A percentile compares a stretch with the other conserved stretches of the same genome.
Evolutionary conservation across 2,329 filamentous ascomycete species (phyloP).

Genomic region (Monilinia laxa): DNA sequence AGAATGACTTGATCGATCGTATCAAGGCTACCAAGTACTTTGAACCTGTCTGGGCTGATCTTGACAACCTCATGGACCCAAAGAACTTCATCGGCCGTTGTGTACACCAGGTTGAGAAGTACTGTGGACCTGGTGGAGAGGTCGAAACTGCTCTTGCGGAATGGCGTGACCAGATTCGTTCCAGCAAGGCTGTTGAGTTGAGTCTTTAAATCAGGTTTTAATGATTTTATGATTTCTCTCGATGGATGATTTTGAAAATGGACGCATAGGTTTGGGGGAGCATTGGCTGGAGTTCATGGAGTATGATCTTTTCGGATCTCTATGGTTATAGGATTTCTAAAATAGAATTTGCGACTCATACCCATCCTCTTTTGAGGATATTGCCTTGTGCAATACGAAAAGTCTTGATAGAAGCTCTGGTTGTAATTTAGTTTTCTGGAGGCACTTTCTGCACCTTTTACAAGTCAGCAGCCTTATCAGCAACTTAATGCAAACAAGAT

Average conservation of each 20-base stretch:
- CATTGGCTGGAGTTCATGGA: conserved; percentile 22
- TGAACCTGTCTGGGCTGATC: conserved; percentile 64
- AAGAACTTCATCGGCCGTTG: conserved; percentile 58
- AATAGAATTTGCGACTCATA: conserved; percentile 15
- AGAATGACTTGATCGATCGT: conserved; percentile 77
- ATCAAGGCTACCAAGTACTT: conserved; percentile 76
- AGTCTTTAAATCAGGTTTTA: conserved; percentile 14
- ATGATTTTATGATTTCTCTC: background rate
- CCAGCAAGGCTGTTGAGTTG: conserved; percentile 32
- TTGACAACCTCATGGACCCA: conserved; percentile 66
- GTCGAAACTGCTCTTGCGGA: conserved; percentile 49
- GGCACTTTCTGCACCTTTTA: background rate
- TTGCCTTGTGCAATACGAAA: background rate
- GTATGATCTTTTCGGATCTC: background rate
- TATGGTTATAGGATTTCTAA: background rate
- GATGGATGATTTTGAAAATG: background rate
- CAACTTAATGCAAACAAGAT: conserved; percentile 2
- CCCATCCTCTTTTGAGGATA: conserved; percentile 5
- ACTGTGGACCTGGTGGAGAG: conserved; percentile 48
- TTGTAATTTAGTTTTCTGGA: conserved; percentile 2
- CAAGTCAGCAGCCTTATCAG: background rate
- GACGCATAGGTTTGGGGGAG: conserved; percentile 3
- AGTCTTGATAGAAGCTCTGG: conserved; percentile 6
- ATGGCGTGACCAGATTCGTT: conserved; percentile 44
- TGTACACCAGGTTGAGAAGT: conserved; percentile 54